Evolutionary conservation across 306 rosid genomes (phyloP), one percentile per base, ranked within the genome.

Genomic region (Prunus dulcis): DNA sequence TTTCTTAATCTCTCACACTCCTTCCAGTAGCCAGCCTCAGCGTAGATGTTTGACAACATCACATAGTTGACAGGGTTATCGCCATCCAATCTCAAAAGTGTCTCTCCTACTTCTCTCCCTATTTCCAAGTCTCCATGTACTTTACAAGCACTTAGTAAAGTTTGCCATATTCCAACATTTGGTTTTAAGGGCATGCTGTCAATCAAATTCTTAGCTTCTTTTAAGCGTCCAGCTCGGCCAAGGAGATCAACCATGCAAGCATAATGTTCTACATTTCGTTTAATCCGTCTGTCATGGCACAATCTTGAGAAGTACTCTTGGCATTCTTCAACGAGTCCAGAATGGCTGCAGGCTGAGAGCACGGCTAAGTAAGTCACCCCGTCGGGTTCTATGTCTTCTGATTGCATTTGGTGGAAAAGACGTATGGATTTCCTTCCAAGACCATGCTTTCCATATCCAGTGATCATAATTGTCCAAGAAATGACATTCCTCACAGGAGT

Each of bases 391-490:
- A 88, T 56, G 27, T 84, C 81, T 27, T 76, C 72, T 34, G 8
- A 43, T 52, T 51, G 86, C 96, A 88, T 87, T 76, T 75, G 76
- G 57, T 82, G 65, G 64, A 88, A 90, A 32, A 88, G 78, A 71
- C 34, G 52, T 50, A 88, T 32, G 14, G 90, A 91, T 63, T 88
- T 72, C 65, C 49, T 72, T 62, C 90, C 88, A 12, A 86, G 67
- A 79, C 96, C 93, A 28, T 90, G 93, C 66, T 88, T 90, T 51
- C 89, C 93, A 23, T 78, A 88, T 25, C 93, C 89, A 11, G 91
- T 90, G 80, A 90, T 87, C 96, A 88, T 90, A 45, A 80, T 83
- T 30, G 96, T 88, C 93, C 91, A 88, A 1, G 93, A 88, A 76
- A 90, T 81, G 30, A 88, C 85, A 80, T 90, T 84, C 75, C 80